These are phyloP conservation scores for Crataegus laevigata DNA, from an alignment of 306 rosid genomes.

Conservation along the genomic window DNA sequence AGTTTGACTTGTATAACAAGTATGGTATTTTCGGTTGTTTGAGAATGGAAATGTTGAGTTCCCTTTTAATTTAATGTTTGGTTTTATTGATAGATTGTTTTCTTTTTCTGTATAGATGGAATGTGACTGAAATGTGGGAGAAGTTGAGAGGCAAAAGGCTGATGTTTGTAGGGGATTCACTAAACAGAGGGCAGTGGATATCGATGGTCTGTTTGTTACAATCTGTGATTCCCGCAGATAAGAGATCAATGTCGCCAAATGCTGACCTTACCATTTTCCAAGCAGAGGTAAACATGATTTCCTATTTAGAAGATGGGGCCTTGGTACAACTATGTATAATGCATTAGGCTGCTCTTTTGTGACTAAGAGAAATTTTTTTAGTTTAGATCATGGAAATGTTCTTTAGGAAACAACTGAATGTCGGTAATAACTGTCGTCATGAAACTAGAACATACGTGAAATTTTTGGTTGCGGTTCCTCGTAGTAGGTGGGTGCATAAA, in stretches of 20 bases:
- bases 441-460: not conserved
- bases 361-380: not conserved
- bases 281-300: constrained; percentile 58
- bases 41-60: not conserved
- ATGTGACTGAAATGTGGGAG: constrained; percentile 82
- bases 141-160: constrained; percentile 79
- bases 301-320: not conserved
- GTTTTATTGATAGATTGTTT: constrained; percentile 10
- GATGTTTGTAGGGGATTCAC: constrained; percentile 98
- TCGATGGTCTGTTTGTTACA: constrained; percentile 91
- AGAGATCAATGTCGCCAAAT: constrained; percentile 87
- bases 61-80: not conserved
- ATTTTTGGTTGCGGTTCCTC: not conserved
- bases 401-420: not conserved
- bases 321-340: not conserved
- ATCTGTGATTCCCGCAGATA: constrained; percentile 73
- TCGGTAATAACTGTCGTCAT: not conserved
- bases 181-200: constrained; percentile 97
- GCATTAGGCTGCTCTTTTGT: not conserved
- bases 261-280: constrained; percentile 84
- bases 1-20: not conserved
- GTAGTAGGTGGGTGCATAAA: not conserved
- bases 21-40: not conserved
- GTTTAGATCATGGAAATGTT: too few relatives aligned
- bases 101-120: constrained; percentile 47